These are phyloP conservation scores for Trichoderma sp. DNA, from an alignment of 2,329 filamentous ascomycete genomes.

Conservation along the genomic window DNA sequence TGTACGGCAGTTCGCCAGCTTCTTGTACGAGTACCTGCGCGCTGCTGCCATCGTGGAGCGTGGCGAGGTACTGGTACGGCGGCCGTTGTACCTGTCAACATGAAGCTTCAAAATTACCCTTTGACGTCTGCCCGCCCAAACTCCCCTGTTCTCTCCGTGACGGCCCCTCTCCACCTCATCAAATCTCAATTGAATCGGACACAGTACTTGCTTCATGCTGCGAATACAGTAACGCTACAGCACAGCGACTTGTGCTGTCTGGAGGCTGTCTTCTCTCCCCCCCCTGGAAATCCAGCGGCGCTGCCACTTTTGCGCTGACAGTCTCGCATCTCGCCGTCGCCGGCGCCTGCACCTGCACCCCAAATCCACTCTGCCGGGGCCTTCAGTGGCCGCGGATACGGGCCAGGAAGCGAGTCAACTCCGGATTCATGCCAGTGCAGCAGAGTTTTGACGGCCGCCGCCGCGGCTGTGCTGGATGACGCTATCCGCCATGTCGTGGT, in stretches of 20 bases:
- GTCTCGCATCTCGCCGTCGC: slow-evolving; percentile 15
- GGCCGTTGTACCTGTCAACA: not conserved
- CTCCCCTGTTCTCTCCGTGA: not conserved
- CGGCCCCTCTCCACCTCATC: not conserved
- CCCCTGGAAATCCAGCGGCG: slow-evolving; percentile 27
- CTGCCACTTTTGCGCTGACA: slow-evolving; percentile 5
- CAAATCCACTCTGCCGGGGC: not conserved
- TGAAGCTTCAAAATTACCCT: not conserved
- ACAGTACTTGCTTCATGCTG: not conserved
- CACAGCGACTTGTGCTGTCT: not conserved
- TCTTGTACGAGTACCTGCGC: not conserved
- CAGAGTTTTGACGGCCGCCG: not conserved
- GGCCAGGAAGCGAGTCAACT: not conserved
- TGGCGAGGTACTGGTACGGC: not conserved
- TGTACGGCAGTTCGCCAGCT: not conserved
- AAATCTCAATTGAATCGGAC: not conserved
- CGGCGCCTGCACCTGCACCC: not conserved
- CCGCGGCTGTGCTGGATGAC: not conserved
- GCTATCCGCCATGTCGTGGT: not conserved
- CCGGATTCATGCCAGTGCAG: not conserved
- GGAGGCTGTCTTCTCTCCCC: not conserved
- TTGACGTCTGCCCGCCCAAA: not conserved
- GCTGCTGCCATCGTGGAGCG: not conserved
- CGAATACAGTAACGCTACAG: not conserved
- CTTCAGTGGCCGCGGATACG: not conserved